Evolutionary conservation across 768 basidiomycete species (phyloP), one percentile per base, ranked within the genome.

Genomic region (Roridomyces roridus): DNA sequence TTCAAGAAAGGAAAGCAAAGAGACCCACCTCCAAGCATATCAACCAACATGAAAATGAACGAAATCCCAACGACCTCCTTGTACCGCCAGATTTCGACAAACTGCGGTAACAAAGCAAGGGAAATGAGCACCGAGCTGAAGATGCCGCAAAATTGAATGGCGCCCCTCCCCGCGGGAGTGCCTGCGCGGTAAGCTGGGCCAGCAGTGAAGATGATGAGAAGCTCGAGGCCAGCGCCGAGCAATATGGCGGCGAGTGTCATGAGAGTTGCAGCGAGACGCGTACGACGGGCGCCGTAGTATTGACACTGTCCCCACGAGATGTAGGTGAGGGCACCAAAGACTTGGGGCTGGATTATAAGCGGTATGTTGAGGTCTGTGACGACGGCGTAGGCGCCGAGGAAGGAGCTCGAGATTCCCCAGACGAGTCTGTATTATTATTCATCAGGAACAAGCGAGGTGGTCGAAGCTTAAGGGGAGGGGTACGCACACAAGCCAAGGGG

Each of bases 241-340:
- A 74, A 59, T 46, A 83, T 71, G 21, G 78, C 71, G 2, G 56
- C 55, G 8, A 78, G 34, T 1, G 80, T 71, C 26, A 82, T 68
- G 6, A 72, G 44, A 26, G 73, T 46, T 8, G 81, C 71, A 14
- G 53, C 63, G n/a, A 53, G 65, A 2, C 64, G 64, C 0, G 83
- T 77, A 23, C 77, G 73, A 18, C 73, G 72, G 0, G 71, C 66
- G 7, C 75, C 80, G 64, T 92, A 92, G 67, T 89, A 84, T 50
- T 86, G 74, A 60, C 89, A 91, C 83, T 94, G 88, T 0, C 78
- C 78, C 83, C 86, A 89, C 3, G 85, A 86, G 15, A 87, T 61
- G 6, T 87, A 74, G 0, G 77, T 73, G 17, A 93, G 72, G 21
- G 82, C 73, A 1, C 81, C 82, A 64, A 92, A 89, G 1, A 86